Evolutionary conservation across 1,139 yeast genomes (phyloP).

Genomic region (Yamadazyma triangularis): DNA sequence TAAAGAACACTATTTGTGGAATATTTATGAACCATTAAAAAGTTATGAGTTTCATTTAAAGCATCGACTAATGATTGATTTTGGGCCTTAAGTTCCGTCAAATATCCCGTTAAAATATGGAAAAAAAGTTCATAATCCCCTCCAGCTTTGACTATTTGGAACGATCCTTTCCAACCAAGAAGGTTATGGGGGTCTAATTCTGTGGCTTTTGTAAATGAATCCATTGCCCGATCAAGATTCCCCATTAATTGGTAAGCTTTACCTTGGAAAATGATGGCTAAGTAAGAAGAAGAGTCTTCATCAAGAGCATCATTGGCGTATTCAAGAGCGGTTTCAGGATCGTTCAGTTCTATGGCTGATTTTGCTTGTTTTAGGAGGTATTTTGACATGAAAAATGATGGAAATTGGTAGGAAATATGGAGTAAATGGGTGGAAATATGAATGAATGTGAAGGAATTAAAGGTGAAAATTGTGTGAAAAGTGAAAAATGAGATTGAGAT

Average conservation of each 20-base stretch:
- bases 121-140: slow-evolving; percentile 46
- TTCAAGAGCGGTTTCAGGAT: slow-evolving; percentile 56
- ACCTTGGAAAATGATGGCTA: slow-evolving; percentile 63
- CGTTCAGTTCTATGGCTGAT: slow-evolving; percentile 50
- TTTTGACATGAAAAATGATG: no score
- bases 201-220: slow-evolving; percentile 54
- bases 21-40: slow-evolving; percentile 33
- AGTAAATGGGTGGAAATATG: no score
- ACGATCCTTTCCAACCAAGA: slow-evolving; percentile 80
- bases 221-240: slow-evolving; percentile 39
- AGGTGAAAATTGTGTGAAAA: no score
- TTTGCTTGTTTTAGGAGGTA: no score
- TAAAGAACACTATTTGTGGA: slow-evolving; percentile 27
- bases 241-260: slow-evolving; percentile 48
- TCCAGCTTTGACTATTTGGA: slow-evolving; percentile 35
- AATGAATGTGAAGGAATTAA: no score
- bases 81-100: slow-evolving; percentile 21
- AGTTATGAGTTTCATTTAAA: slow-evolving; percentile 41
- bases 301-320: slow-evolving; percentile 48
- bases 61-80: slow-evolving; percentile 41
- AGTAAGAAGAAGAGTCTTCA: slow-evolving; percentile 54
- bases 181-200: slow-evolving; percentile 49
- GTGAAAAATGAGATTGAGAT: no score
- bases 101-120: slow-evolving; percentile 27
- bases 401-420: no score